Percentiles rank a stretch among this genome's conserved stretches.
phyloP scores from a whole-genome alignment of 371 early-diverging fungal genomes.

The Lichtheimia corymbifera region DNA sequence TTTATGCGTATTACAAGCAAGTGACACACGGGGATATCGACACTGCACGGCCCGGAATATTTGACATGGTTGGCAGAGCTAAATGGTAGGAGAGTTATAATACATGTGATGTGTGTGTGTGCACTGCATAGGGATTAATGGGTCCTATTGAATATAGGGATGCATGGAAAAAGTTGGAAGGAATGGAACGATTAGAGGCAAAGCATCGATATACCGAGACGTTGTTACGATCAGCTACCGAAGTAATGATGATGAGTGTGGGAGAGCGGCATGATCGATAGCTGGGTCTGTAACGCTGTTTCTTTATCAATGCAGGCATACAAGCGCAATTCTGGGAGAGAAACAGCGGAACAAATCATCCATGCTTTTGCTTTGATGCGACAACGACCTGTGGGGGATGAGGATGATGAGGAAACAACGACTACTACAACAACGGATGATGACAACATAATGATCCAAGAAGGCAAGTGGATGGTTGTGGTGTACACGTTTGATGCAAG shows the following conservation, averaged over 20 bases:
- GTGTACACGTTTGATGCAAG: background rate
- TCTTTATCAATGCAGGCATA: slow-evolving; percentile 14
- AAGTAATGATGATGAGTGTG: slow-evolving; percentile 14
- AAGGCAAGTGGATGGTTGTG: background rate
- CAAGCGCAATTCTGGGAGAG: slow-evolving; percentile 12
- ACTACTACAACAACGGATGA: slow-evolving; percentile 24
- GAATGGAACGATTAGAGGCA: slow-evolving; percentile 21
- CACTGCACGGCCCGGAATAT: slow-evolving; percentile 45
- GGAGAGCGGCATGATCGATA: background rate
- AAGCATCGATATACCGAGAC: slow-evolving; percentile 31
- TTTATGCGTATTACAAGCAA: slow-evolving; percentile 53
- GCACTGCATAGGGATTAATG: too few relatives aligned
- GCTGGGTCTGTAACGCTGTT: too few relatives aligned
- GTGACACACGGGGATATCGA: slow-evolving; percentile 42
- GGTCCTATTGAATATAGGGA: slow-evolving; percentile 19
- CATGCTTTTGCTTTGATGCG: slow-evolving; percentile 41
- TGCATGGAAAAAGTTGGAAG: slow-evolving; percentile 34
- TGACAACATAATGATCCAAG: slow-evolving; percentile 9
- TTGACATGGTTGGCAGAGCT: slow-evolving; percentile 50
- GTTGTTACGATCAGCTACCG: slow-evolving; percentile 22
- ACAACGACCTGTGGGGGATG: slow-evolving; percentile 24
- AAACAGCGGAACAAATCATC: slow-evolving; percentile 31
- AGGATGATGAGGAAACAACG: slow-evolving; percentile 3
- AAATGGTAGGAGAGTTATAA: slow-evolving; percentile 34
- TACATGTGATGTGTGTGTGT: background rate